Evolutionary conservation across 306 rosid species (phyloP).

Genomic region (Vicia sativa): DNA sequence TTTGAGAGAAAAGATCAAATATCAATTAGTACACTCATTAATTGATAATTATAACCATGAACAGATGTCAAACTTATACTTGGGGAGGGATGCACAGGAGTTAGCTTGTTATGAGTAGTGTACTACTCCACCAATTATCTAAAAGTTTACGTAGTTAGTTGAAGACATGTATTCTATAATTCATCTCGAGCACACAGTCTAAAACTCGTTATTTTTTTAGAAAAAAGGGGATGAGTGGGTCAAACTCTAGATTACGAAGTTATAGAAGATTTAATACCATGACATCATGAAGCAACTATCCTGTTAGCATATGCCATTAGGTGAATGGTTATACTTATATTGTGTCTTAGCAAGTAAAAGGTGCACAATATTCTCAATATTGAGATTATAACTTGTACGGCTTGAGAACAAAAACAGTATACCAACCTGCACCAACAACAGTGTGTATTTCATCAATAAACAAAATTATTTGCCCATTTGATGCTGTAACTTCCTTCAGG

Average conservation of each 20-base stretch:
- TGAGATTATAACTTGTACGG: constrained; percentile 4
- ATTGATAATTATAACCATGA: constrained; percentile 25
- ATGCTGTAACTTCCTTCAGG: constrained; percentile 88
- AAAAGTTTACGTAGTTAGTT: background rate
- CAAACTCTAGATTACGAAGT: constrained; percentile 10
- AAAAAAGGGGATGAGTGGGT: background rate
- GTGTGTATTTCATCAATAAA: constrained; percentile 99
- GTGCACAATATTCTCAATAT: constrained; percentile 1
- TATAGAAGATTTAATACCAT: background rate
- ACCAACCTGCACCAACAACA: constrained; percentile 97
- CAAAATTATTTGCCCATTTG: constrained; percentile 89
- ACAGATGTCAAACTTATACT: constrained; percentile 9
- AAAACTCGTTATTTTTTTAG: background rate
- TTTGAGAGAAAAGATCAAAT: background rate
- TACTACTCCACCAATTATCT: constrained; percentile 14
- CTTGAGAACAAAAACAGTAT: constrained; percentile 8
- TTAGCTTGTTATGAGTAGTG: constrained; percentile 5
- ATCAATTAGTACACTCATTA: constrained; percentile 9
- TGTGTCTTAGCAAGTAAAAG: constrained; percentile 5
- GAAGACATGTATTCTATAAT: background rate
- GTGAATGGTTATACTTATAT: constrained; percentile 12
- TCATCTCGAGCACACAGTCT: too few relatives aligned
- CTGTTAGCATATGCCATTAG: background rate
- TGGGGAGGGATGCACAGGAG: constrained; percentile 10
- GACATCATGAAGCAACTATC: constrained; percentile 15